A percentile compares a stretch with the other conserved stretches of the same genome.
These are phyloP conservation scores for Naganishia kalamii DNA, from an alignment of 768 basidiomycete species.

Conservation along the genomic window DNA sequence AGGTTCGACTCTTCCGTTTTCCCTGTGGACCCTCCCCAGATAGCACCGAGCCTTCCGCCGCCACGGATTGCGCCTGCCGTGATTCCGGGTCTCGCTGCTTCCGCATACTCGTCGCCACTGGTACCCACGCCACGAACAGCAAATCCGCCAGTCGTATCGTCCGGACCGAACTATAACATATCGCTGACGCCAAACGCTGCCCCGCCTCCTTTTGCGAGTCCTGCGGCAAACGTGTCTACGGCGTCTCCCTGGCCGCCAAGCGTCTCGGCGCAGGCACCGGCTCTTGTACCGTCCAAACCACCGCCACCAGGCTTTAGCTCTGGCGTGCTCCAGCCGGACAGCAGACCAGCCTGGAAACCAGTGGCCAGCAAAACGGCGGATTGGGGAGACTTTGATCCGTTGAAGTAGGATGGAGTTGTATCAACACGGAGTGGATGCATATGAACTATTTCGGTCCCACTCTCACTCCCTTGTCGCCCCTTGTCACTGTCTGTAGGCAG, in stretches of 20 bases:
- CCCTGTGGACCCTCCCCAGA: not conserved
- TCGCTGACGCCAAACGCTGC: slow-evolving; percentile 27
- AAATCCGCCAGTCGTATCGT: not conserved
- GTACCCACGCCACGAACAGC: slow-evolving; percentile 19
- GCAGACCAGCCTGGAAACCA: slow-evolving; percentile 36
- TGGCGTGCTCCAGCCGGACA: slow-evolving; percentile 31
- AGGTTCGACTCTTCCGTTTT: slow-evolving; percentile 40
- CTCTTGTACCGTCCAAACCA: not conserved
- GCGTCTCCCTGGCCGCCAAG: not conserved
- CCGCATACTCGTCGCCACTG: slow-evolving; percentile 18
- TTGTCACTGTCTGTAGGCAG: no score
- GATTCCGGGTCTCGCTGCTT: not conserved
- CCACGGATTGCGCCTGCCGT: slow-evolving; percentile 2
- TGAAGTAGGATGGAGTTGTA: no score
- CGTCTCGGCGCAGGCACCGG: not conserved
- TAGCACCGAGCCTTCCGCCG: slow-evolving; percentile 10
- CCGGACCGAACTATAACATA: slow-evolving; percentile 41
- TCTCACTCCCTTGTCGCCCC: no score
- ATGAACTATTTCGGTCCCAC: no score
- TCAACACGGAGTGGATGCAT: no score
- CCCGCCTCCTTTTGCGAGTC: no score
- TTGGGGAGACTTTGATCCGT: slow-evolving; percentile 46
- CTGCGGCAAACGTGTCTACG: no score
- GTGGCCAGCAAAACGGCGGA: slow-evolving; percentile 29
- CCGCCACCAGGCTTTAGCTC: slow-evolving; percentile 33